phyloP scores from a whole-genome alignment of 2,329 filamentous ascomycete species.

The Sarocladium brachiariae region DNA sequence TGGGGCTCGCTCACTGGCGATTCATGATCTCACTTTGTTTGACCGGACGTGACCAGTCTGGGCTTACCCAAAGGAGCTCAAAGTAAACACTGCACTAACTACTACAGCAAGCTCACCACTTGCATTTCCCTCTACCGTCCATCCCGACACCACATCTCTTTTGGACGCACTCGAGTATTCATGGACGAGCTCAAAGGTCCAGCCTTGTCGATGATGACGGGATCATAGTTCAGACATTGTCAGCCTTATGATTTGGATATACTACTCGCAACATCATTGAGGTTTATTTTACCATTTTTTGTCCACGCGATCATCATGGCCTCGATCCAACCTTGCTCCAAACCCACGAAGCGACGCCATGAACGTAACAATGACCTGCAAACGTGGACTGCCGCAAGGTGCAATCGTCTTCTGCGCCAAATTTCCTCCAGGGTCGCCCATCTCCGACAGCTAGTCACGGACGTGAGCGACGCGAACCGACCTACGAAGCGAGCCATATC shows the following conservation, averaged over 20 bases:
- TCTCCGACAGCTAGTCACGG: slow-evolving; percentile 28
- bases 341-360: slow-evolving; percentile 7
- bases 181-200: too few relatives aligned
- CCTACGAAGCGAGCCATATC: slow-evolving; percentile 17
- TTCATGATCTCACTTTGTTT: slow-evolving; percentile 1
- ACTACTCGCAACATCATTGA: not conserved
- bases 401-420: slow-evolving; percentile 39
- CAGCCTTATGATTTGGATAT: too few relatives aligned
- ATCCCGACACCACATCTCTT: not conserved
- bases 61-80: not conserved
- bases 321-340: not conserved
- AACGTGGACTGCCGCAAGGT: slow-evolving; percentile 41
- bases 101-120: too few relatives aligned
- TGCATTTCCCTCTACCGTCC: not conserved
- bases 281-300: not conserved
- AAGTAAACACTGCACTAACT: slow-evolving; percentile 9
- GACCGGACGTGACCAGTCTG: too few relatives aligned
- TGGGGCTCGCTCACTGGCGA: too few relatives aligned
- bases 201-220: not conserved
- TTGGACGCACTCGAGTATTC: too few relatives aligned
- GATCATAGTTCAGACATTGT: not conserved
- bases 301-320: not conserved
- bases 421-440: slow-evolving; percentile 35
- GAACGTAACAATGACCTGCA: slow-evolving; percentile 16
- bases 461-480: slow-evolving; percentile 11